These are phyloP conservation scores for Begonia masoniana DNA, from an alignment of 306 rosid species.

Conservation along the genomic window DNA sequence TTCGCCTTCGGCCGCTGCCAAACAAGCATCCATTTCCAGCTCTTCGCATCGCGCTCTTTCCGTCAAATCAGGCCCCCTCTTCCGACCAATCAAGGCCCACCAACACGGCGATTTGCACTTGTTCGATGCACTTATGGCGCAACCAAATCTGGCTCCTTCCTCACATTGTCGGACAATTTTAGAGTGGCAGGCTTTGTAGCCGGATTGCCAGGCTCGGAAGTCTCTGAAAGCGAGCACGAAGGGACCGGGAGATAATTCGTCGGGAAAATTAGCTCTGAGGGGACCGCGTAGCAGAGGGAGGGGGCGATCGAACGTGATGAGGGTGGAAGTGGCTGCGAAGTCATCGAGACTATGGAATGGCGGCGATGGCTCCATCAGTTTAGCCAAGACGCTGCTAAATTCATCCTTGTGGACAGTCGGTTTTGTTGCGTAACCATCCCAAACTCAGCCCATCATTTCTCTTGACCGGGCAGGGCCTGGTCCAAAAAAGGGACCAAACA, in stretches of 20 bases:
- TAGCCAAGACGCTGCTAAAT: no score
- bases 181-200: slow-evolving; percentile 39
- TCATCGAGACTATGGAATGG: slow-evolving; percentile 22
- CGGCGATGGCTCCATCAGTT: slow-evolving; percentile 16
- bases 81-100: slow-evolving; percentile 32
- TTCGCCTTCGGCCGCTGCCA: slow-evolving; percentile 27
- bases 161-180: slow-evolving; percentile 54
- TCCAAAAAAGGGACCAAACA: no score
- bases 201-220: slow-evolving; percentile 49
- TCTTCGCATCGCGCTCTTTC: slow-evolving; percentile 56
- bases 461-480: no score
- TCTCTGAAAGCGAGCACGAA: slow-evolving; percentile 56
- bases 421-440: no score
- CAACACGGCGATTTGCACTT: slow-evolving; percentile 76
- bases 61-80: slow-evolving; percentile 29
- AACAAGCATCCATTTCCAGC: slow-evolving; percentile 35
- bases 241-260: slow-evolving; percentile 30
- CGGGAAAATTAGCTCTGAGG: slow-evolving; percentile 22
- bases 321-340: slow-evolving; percentile 39
- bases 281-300: slow-evolving; percentile 62
- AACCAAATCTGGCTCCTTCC: slow-evolving; percentile 58
- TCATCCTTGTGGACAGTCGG: no score
- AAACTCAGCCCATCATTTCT: no score
- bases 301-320: slow-evolving; percentile 37
- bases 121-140: slow-evolving; percentile 30